Evolutionary conservation across 495 filamentous ascomycete genomes (phyloP).

Genomic region (Pyronema domesticum): DNA sequence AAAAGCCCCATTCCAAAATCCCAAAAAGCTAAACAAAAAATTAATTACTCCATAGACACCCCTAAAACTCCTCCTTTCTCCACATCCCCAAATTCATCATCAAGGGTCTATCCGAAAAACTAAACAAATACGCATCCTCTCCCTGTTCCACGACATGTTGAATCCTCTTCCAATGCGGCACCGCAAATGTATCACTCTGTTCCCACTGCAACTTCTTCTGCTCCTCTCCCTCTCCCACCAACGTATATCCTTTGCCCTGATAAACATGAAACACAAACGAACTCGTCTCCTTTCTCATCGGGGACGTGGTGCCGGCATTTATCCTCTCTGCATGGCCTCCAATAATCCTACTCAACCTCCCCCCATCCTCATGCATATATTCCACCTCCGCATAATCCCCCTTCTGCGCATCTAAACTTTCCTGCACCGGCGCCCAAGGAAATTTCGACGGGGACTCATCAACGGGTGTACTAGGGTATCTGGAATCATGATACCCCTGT

Average conservation of each 20-base stretch:
- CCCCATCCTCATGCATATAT: neutral
- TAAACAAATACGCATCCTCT: slow-evolving; percentile 3
- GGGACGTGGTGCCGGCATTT: neutral
- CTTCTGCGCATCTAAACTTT: neutral
- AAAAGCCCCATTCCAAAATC: neutral
- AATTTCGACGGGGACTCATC: neutral
- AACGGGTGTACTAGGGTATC: slow-evolving; percentile 26
- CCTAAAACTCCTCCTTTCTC: neutral
- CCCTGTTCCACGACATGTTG: neutral
- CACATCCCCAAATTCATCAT: slow-evolving; percentile 1
- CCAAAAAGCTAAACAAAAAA: neutral
- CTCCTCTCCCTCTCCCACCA: neutral
- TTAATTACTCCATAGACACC: neutral
- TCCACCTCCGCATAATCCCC: neutral
- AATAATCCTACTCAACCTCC: neutral
- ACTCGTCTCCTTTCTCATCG: neutral
- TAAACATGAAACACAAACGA: slow-evolving; percentile 6
- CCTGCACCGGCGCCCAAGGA: slow-evolving; percentile 1
- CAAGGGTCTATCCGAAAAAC: slow-evolving; percentile 1
- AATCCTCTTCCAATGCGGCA: neutral
- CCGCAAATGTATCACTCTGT: neutral
- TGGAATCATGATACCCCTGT: slow-evolving; percentile 27
- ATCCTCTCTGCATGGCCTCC: neutral
- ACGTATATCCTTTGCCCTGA: neutral
- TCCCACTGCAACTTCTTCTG: slow-evolving; percentile 2